Evolutionary conservation across 2,329 filamentous ascomycete genomes (phyloP).

Genomic region (Xylariaceae sp.): DNA sequence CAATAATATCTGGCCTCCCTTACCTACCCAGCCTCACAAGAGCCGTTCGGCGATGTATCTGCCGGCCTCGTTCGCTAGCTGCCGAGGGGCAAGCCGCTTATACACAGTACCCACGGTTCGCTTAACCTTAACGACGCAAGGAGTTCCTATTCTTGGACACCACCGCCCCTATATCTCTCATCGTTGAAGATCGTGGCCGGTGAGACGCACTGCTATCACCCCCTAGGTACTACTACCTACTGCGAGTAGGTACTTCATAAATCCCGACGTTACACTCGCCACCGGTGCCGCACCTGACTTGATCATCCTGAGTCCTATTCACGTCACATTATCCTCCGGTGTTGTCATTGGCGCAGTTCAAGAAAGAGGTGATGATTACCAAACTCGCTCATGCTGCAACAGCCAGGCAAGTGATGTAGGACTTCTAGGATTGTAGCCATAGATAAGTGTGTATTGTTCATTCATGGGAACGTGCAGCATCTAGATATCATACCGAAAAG

Average conservation of each 20-base stretch:
- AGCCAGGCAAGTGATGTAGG: too few species aligned
- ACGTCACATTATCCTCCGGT: background rate
- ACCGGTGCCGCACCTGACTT: conserved; percentile 3
- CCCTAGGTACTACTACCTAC: too few species aligned
- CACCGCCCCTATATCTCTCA: conserved; percentile 10
- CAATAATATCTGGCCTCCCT: background rate
- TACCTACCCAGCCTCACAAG: background rate
- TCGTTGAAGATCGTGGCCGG: conserved; percentile 13
- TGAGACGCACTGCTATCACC: too few species aligned
- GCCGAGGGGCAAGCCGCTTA: background rate
- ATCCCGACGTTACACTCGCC: conserved; percentile 1
- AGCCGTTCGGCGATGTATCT: too few species aligned
- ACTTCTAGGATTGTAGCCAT: too few species aligned
- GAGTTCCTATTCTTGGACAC: conserved; percentile 8
- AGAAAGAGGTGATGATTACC: too few species aligned
- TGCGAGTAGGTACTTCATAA: background rate
- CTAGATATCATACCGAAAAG: too few species aligned
- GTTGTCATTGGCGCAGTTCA: too few species aligned
- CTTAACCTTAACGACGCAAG: conserved; percentile 17
- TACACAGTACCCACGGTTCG: background rate
- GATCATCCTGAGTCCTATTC: background rate
- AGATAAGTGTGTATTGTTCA: too few species aligned
- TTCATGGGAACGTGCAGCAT: too few species aligned
- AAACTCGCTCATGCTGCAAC: too few species aligned
- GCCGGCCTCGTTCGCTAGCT: background rate